Evolutionary conservation across 805 yeast species (phyloP), one percentile per base, ranked within the genome.

Genomic region (Candida multigemmis): DNA sequence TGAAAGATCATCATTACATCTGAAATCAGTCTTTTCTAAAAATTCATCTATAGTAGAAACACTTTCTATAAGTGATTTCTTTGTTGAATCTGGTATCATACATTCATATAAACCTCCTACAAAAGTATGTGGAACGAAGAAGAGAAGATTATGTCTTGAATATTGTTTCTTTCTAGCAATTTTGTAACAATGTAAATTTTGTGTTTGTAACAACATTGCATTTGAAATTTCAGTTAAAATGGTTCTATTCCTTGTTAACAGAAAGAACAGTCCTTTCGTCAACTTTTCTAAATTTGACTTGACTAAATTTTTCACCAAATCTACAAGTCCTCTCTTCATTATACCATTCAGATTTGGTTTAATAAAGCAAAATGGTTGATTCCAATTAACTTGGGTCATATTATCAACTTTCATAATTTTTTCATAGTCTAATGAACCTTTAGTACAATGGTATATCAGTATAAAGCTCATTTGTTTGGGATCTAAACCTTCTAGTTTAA

Each of bases 61-160:
- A 21, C 33, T 16, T 28, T 34, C 31, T 45, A 41, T 26, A 39
- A 49, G 16, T 26, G 33, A 23, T 12, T 19, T 23, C 30, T 55
- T 60, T 4, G 36, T 37, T 2, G 41, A 48, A 12, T 41, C 31
- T 2, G 61, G 40, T 1, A 66, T 31, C 8, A 61, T 50, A 39
- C 81, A 74, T 29, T 62, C 61, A 45, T 65, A 80, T 2, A 79
- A 37, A 0, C 75, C 85, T 5, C 87, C 89, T 2, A 80, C 69
- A 51, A 71, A 69, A 1, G 74, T 64, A 12, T 62, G 54, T 0
- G 85, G 83, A 10, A 70, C 51, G 40, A 60, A 74, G 5, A 73
- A 41, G 2, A 68, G 59, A 7, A 63, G 26, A 16, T 60, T 48
- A 26, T 73, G 53, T 8, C 44, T 45, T 0, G 71, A 69, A 38